Evolutionary conservation across 2,329 filamentous ascomycete species (phyloP).

Genomic region (Colletotrichum tropicale): DNA sequence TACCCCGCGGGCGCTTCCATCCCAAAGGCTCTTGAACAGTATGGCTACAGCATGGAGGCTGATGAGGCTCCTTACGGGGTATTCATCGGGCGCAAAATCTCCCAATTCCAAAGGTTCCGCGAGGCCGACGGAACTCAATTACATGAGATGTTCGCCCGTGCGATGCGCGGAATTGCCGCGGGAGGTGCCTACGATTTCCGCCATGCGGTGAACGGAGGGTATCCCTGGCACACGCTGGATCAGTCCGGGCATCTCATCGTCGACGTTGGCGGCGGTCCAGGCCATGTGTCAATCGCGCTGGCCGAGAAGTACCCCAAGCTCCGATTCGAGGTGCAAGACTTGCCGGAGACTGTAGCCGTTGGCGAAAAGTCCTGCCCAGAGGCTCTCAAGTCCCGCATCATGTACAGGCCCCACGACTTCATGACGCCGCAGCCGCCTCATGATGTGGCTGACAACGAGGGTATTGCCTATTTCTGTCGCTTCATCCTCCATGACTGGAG

Average conservation of each 20-base stretch:
- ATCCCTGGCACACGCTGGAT: neutral
- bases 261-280: slow-evolving; percentile 38
- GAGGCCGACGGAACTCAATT: neutral
- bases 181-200: neutral
- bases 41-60: slow-evolving; percentile 1
- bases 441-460: slow-evolving; percentile 25
- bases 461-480: slow-evolving; percentile 45
- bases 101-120: neutral
- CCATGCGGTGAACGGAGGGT: neutral
- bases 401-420: slow-evolving; percentile 26
- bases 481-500: slow-evolving; percentile 57
- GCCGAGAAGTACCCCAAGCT: slow-evolving; percentile 31
- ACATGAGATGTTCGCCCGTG: slow-evolving; percentile 1
- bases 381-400: slow-evolving; percentile 18
- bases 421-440: slow-evolving; percentile 26
- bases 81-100: neutral
- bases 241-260: slow-evolving; percentile 27
- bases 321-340: slow-evolving; percentile 34
- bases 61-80: neutral
- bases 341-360: slow-evolving; percentile 21
- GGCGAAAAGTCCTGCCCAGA: neutral
- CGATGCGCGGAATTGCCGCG: neutral
- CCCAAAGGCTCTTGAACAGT: neutral
- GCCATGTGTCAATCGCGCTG: slow-evolving; percentile 32
- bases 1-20: neutral